Conservation (phyloP, 179 eudicot genomes). For the Patellifolia procumbens region DNA sequence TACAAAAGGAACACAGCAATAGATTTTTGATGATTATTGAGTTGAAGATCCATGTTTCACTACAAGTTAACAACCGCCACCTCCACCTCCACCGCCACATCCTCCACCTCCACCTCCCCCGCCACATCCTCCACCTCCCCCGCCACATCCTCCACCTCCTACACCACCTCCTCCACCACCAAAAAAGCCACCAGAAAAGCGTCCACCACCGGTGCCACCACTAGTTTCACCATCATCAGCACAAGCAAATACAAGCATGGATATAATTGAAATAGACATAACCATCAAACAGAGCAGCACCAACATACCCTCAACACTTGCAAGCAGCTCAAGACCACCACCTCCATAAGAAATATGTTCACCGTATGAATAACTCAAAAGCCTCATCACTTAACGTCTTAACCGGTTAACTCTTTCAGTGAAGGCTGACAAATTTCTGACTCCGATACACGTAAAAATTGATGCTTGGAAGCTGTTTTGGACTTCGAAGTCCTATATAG, state of each 20-base stretch:
- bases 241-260: too few relatives aligned
- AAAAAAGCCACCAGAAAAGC: not conserved
- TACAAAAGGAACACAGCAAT: too few relatives aligned
- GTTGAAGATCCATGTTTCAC: not conserved
- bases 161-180: not conserved
- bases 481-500: too few relatives aligned
- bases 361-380: not conserved
- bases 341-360: not conserved
- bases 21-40: not conserved
- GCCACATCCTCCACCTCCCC: not conserved
- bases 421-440: too few relatives aligned
- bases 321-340: not conserved
- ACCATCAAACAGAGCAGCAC: too few relatives aligned
- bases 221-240: constrained; percentile 6
- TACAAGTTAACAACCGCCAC: not conserved
- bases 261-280: too few relatives aligned
- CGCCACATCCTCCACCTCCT: not conserved
- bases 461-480: too few relatives aligned
- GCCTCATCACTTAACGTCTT: too few relatives aligned
- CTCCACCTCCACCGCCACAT: too few relatives aligned
- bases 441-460: too few relatives aligned
- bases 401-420: not conserved
- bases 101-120: not conserved
- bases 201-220: not conserved
- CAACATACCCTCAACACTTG: not conserved